Evolutionary conservation across 495 filamentous ascomycete genomes (phyloP).

Genomic region (Rhizodiscina lignyota): DNA sequence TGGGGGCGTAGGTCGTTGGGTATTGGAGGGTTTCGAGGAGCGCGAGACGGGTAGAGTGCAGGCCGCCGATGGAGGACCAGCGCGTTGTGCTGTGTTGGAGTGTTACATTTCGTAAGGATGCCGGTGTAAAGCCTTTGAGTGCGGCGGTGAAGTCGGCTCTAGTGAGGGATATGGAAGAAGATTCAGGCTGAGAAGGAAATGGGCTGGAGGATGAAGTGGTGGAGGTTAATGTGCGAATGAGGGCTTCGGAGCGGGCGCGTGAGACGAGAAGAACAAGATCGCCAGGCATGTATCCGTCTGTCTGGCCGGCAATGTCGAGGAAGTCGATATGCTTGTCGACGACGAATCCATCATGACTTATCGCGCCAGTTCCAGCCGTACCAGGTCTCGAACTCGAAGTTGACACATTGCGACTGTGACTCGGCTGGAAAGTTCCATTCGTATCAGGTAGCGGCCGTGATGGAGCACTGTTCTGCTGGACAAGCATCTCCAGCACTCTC

Average conservation of each 20-base stretch:
- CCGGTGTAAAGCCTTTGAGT: slow-evolving; percentile 81
- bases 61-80: slow-evolving; percentile 79
- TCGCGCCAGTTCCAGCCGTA: neutral
- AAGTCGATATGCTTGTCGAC: slow-evolving; percentile 69
- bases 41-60: slow-evolving; percentile 67
- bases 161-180: slow-evolving; percentile 38
- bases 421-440: slow-evolving; percentile 19
- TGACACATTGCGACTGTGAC: slow-evolving; percentile 27
- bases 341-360: slow-evolving; percentile 32
- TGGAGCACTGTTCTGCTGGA: slow-evolving; percentile 14
- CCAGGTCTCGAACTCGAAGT: slow-evolving; percentile 27
- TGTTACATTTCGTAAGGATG: slow-evolving; percentile 83
- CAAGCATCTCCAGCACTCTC: slow-evolving; percentile 59
- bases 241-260: slow-evolving; percentile 75
- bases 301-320: slow-evolving; percentile 78
- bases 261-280: slow-evolving; percentile 75
- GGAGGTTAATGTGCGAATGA: slow-evolving; percentile 46
- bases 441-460: neutral
- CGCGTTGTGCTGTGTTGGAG: slow-evolving; percentile 77
- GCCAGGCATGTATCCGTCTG: slow-evolving; percentile 94
- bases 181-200: slow-evolving; percentile 10
- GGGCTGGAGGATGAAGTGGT: slow-evolving; percentile 23
- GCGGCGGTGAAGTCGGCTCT: slow-evolving; percentile 65
- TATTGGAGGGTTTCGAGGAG: slow-evolving; percentile 92
- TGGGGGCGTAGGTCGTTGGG: slow-evolving; percentile 93